phyloP scores from a whole-genome alignment of 306 rosid genomes.

The Alnus glutinosa region DNA sequence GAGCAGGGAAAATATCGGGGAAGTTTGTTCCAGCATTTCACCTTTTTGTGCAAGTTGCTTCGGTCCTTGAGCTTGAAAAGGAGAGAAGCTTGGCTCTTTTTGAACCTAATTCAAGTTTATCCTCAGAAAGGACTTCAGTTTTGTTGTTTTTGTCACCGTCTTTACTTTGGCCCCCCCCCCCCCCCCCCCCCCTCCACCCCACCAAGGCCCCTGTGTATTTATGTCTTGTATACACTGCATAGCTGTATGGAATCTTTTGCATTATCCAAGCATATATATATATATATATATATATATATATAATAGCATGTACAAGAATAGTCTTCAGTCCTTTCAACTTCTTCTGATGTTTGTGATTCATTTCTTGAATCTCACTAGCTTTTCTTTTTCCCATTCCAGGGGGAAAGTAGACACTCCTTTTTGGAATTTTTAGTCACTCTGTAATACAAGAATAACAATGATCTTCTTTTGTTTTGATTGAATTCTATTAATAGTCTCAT shows the following conservation, averaged over 20 bases:
- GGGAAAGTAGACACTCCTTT: not conserved
- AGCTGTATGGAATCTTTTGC: conserved; percentile 12
- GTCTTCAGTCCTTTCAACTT: conserved; percentile 10
- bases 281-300: not conserved
- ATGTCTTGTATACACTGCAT: not conserved
- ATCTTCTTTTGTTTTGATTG: not conserved
- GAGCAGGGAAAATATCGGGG: not conserved
- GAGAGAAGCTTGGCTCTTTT: conserved; percentile 34
- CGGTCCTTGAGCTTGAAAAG: conserved; percentile 27
- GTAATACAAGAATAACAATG: not conserved
- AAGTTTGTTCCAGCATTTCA: not conserved
- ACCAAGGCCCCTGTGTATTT: conserved; percentile 8
- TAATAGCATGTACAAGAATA: not conserved
- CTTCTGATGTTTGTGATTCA: not conserved
- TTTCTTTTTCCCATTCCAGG: not conserved
- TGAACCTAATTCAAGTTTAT: conserved; percentile 35
- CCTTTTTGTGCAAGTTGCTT: conserved; percentile 36
- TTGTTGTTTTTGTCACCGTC: conserved; percentile 19
- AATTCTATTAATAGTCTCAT: not conserved
- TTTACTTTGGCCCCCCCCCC: not conserved
- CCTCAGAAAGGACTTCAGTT: conserved; percentile 26
- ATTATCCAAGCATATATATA: not conserved
- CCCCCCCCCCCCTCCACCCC: not conserved
- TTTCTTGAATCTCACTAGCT: not conserved
- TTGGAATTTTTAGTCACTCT: not conserved